These are phyloP conservation scores for Capsicum chinense DNA, from an alignment of 257 asterid genomes.

Conservation along the genomic window DNA sequence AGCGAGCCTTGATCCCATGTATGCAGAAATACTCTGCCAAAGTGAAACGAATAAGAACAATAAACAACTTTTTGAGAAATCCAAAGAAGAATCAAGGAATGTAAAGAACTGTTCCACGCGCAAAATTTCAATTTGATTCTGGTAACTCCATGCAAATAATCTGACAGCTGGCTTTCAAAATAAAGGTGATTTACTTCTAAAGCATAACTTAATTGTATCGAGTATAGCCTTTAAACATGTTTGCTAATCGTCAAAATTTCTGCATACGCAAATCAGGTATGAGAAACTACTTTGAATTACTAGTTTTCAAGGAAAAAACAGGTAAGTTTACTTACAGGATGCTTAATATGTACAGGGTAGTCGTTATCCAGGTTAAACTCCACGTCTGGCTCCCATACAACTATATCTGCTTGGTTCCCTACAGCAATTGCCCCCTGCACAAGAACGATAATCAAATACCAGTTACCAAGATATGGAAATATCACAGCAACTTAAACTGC, in stretches of 20 bases:
- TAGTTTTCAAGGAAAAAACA: not conserved
- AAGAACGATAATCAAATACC: slow-evolving; percentile 11
- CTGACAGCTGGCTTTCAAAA: not conserved
- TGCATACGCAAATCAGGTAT: not conserved
- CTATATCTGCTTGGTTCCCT: slow-evolving; percentile 85
- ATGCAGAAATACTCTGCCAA: slow-evolving; percentile 82
- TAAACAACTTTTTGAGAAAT: not conserved
- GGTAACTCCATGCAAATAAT: not conserved
- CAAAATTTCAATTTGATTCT: not conserved
- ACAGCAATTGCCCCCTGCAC: slow-evolving; percentile 70
- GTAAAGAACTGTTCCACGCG: not conserved
- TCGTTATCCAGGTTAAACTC: slow-evolving; percentile 67
- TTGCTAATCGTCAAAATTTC: not conserved
- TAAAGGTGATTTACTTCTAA: not conserved
- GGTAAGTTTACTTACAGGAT: slow-evolving; percentile 57
- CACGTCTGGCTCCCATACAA: slow-evolving; percentile 86
- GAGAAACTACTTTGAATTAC: not conserved
- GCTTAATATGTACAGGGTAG: slow-evolving; percentile 65
- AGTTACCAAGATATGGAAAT: not conserved
- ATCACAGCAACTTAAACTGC: not conserved
- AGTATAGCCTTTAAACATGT: not conserved
- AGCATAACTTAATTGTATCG: not conserved
- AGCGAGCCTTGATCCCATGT: slow-evolving; percentile 75
- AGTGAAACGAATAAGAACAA: not conserved
- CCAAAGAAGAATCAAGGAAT: not conserved